Conservation (phyloP, 2,329 filamentous ascomycete genomes). For the Fusarium cyanostomum region DNA sequence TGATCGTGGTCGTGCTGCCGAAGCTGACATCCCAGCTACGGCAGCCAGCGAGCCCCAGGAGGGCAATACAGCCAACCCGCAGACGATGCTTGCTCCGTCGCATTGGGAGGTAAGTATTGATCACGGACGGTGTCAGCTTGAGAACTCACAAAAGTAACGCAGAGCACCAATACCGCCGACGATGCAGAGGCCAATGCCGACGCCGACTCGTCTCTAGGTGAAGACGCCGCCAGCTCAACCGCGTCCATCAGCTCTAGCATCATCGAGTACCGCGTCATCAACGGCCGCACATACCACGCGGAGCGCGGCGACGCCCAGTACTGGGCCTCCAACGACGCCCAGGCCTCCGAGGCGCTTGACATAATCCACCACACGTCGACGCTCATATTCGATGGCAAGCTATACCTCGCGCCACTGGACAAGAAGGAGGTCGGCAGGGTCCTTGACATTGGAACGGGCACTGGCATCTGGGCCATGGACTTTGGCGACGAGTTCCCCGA, state of each 20-base stretch:
- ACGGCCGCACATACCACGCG: slow-evolving; percentile 33
- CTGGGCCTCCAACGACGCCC: slow-evolving; percentile 32
- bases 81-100: slow-evolving; percentile 26
- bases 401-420: slow-evolving; percentile 19
- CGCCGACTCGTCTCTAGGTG: slow-evolving; percentile 21
- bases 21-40: background rate
- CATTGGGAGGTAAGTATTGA: slow-evolving; percentile 29
- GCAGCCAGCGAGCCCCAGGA: background rate
- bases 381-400: slow-evolving; percentile 23
- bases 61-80: background rate
- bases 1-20: background rate
- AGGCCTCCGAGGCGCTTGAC: slow-evolving; percentile 31
- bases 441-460: slow-evolving; percentile 30
- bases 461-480: slow-evolving; percentile 59
- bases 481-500: slow-evolving; percentile 56
- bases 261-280: slow-evolving; percentile 32
- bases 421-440: slow-evolving; percentile 8
- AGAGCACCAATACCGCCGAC: slow-evolving; percentile 4
- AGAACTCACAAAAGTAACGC: background rate
- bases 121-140: too few species aligned
- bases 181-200: slow-evolving; percentile 1
- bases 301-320: slow-evolving; percentile 33
- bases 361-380: slow-evolving; percentile 31
- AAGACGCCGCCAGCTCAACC: slow-evolving; percentile 22
- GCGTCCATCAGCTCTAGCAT: slow-evolving; percentile 34